Percentiles rank a stretch among this genome's conserved stretches.
Evolutionary conservation across 108 stramenopile genomes (phyloP).

Genomic region (Pelagomonas calceolata): DNA sequence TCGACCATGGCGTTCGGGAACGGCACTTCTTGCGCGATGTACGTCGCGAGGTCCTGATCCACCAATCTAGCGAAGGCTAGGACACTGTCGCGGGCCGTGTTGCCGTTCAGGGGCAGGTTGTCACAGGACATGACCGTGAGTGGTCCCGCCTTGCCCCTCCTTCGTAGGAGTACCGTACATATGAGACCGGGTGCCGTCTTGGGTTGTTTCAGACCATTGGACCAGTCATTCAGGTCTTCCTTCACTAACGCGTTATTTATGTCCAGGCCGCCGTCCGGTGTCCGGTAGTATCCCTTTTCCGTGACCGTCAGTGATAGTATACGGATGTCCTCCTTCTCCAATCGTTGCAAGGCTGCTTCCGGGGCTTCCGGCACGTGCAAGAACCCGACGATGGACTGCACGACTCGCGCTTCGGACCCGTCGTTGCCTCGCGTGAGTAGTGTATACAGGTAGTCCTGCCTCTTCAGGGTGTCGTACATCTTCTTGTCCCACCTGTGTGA

Average conservation of each 20-base stretch:
- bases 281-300: constrained; percentile 47
- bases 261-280: constrained; percentile 30
- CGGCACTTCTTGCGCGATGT: constrained; percentile 38
- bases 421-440: constrained; percentile 22
- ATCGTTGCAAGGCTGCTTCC: constrained; percentile 15
- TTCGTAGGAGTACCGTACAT: constrained; percentile 24
- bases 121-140: constrained; percentile 48
- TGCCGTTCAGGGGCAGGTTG: constrained; percentile 46
- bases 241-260: neutral
- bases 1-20: constrained; percentile 42
- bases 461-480: constrained; percentile 29
- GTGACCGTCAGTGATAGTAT: constrained; percentile 44
- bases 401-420: constrained; percentile 17
- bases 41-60: constrained; percentile 19
- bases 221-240: neutral
- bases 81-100: constrained; percentile 11
- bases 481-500: constrained; percentile 36
- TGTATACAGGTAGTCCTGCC: constrained; percentile 42
- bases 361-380: neutral
- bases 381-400: constrained; percentile 32
- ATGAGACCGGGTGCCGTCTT: constrained; percentile 18
- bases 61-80: constrained; percentile 15
- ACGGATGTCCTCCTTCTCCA: too few relatives aligned
- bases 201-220: neutral
- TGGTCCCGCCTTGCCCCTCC: constrained; percentile 2